Conservation (phyloP, 1,284 basidiomycete species). For the Leccinum fuscescens region DNA sequence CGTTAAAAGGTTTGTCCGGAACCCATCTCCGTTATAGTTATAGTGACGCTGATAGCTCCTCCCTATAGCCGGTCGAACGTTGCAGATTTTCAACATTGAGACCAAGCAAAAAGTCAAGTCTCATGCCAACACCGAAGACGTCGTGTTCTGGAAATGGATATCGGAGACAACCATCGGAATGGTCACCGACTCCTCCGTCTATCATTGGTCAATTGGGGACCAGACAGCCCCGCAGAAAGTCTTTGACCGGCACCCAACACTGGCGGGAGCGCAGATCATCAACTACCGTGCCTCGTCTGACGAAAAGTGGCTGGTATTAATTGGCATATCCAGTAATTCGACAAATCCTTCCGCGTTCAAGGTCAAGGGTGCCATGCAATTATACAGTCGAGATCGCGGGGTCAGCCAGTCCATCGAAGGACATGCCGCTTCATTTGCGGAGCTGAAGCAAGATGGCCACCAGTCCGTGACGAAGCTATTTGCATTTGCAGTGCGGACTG, state of each 20-base stretch:
- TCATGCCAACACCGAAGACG: conserved; percentile 91
- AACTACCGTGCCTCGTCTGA: conserved; percentile 93
- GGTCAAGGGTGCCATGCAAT: conserved; percentile 95
- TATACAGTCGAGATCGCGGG: conserved; percentile 89
- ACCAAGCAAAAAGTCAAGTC: conserved; percentile 98
- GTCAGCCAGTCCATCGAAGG: conserved; percentile 99
- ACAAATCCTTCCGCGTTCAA: conserved; percentile 94
- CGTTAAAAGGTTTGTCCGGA: conserved; percentile 75
- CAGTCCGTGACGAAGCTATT: conserved; percentile 88
- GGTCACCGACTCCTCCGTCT: conserved; percentile 93
- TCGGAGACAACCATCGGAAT: conserved; percentile 89
- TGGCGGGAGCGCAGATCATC: conserved; percentile 95
- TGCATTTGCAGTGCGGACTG: conserved; percentile 93
- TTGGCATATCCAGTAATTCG: conserved; percentile 95
- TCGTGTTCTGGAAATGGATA: conserved; percentile 99
- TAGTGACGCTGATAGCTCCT: conserved; percentile 7
- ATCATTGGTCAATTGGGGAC: conserved; percentile 88
- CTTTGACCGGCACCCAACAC: conserved; percentile 95
- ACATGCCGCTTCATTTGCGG: conserved; percentile 95
- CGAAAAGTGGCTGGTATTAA: conserved; percentile 96
- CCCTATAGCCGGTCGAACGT: conserved; percentile 78
- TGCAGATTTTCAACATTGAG: conserved; percentile 98
- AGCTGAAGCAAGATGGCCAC: conserved; percentile 87
- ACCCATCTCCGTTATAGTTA: not conserved
- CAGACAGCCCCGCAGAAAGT: conserved; percentile 81